Conservation (phyloP, 331 rosid genomes). For the Telfairia occidentalis region DNA sequence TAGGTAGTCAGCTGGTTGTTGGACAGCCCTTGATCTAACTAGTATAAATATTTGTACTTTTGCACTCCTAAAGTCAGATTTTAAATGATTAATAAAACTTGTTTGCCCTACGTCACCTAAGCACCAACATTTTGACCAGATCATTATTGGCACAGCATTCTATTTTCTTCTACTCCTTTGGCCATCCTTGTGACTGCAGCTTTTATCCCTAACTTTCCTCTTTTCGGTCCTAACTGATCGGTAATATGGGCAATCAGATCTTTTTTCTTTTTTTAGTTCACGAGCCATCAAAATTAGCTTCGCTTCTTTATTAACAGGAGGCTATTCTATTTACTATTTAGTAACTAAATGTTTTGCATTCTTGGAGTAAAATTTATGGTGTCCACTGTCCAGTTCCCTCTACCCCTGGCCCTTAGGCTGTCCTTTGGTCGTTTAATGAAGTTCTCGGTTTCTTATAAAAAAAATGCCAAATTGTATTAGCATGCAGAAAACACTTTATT, state of each 20-base stretch:
- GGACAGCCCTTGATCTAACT: no score
- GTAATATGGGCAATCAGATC: neutral
- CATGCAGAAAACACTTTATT: neutral
- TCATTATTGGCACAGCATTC: neutral
- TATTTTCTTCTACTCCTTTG: neutral
- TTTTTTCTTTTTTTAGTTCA: neutral
- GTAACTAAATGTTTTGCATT: neutral
- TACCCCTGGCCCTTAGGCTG: no score
- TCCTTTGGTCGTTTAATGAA: no score
- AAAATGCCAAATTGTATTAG: neutral
- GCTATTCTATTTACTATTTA: neutral
- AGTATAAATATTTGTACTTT: no score
- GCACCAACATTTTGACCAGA: neutral
- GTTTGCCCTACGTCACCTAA: no score
- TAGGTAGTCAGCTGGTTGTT: no score
- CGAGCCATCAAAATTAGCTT: neutral
- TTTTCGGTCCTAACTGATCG: neutral
- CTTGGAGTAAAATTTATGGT: neutral
- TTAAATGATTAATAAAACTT: no score
- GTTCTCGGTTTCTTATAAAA: no score
- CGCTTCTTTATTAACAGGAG: neutral
- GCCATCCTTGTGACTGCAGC: neutral
- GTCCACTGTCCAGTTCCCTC: neutral
- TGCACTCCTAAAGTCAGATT: no score
- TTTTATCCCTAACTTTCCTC: neutral